phyloP scores from a whole-genome alignment of 1,139 yeast species.

The Candida tropicalis region DNA sequence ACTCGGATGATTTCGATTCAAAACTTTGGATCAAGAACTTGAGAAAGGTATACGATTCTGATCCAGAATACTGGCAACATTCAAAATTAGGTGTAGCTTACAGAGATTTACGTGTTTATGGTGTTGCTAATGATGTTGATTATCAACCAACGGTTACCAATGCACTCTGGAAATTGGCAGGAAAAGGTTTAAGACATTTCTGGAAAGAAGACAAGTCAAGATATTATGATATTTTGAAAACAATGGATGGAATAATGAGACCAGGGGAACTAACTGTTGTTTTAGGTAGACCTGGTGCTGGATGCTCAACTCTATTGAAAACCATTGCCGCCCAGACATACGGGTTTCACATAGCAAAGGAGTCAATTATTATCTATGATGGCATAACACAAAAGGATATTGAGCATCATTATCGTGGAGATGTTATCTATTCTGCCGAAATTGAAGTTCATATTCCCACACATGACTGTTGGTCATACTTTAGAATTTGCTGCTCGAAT shows the following conservation, averaged over 20 bases:
- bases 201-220: constrained; percentile 42
- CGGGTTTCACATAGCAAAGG: constrained; percentile 55
- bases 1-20: constrained; percentile 17
- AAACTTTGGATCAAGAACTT: constrained; percentile 75
- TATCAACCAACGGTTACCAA: constrained; percentile 75
- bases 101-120: constrained; percentile 68
- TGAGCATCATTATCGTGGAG: constrained; percentile 50
- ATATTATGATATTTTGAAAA: constrained; percentile 34
- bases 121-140: constrained; percentile 77
- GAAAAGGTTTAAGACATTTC: constrained; percentile 20
- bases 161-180: constrained; percentile 30
- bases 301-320: constrained; percentile 36
- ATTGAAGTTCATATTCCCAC: constrained; percentile 57
- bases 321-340: constrained; percentile 38
- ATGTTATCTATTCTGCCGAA: constrained; percentile 55
- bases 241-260: constrained; percentile 35
- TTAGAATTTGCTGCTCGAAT: constrained; percentile 45
- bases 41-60: constrained; percentile 44
- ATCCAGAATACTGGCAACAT: constrained; percentile 51
- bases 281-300: constrained; percentile 41
- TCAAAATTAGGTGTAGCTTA: constrained; percentile 70
- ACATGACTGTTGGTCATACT: constrained; percentile 54
- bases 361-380: constrained; percentile 34
- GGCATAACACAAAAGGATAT: constrained; percentile 42
- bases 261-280: constrained; percentile 41